phyloP scores from a whole-genome alignment of 768 basidiomycete genomes.

The Lactifluus echinatus region DNA sequence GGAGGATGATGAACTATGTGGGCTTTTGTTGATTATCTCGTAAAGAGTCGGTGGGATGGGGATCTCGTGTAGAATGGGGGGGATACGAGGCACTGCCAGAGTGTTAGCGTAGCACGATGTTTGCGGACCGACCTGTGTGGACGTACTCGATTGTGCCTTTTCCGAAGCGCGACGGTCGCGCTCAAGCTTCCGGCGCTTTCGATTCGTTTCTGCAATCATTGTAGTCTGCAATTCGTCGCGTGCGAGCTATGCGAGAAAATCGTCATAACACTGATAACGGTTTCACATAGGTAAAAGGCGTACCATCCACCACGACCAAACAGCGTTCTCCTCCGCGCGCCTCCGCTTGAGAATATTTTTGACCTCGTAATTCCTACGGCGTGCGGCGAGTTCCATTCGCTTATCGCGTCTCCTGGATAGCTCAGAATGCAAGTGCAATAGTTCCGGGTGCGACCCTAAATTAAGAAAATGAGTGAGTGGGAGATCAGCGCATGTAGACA shows the following conservation, averaged over 20 bases:
- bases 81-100: slow-evolving; percentile 50
- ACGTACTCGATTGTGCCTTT: slow-evolving; percentile 63
- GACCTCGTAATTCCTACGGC: slow-evolving; percentile 61
- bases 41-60: slow-evolving; percentile 54
- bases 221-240: slow-evolving; percentile 75
- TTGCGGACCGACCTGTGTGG: not conserved
- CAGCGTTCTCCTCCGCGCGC: slow-evolving; percentile 60
- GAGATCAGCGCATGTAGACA: not conserved
- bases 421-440: slow-evolving; percentile 72
- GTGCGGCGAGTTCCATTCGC: slow-evolving; percentile 71
- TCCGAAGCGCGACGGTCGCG: slow-evolving; percentile 75
- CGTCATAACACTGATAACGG: slow-evolving; percentile 1
- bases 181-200: slow-evolving; percentile 78
- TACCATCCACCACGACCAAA: slow-evolving; percentile 81
- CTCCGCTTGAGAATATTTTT: slow-evolving; percentile 53
- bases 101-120: not conserved
- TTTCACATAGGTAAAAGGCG: not conserved
- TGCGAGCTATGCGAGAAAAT: slow-evolving; percentile 40
- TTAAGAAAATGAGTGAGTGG: slow-evolving; percentile 5
- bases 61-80: slow-evolving; percentile 41
- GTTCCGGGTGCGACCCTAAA: slow-evolving; percentile 77
- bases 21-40: slow-evolving; percentile 55
- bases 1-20: slow-evolving; percentile 32
- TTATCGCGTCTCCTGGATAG: slow-evolving; percentile 72
- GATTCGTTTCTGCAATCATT: slow-evolving; percentile 84